phyloP scores from a whole-genome alignment of 2,329 filamentous ascomycete species.

The Botrytis galanthina region DNA sequence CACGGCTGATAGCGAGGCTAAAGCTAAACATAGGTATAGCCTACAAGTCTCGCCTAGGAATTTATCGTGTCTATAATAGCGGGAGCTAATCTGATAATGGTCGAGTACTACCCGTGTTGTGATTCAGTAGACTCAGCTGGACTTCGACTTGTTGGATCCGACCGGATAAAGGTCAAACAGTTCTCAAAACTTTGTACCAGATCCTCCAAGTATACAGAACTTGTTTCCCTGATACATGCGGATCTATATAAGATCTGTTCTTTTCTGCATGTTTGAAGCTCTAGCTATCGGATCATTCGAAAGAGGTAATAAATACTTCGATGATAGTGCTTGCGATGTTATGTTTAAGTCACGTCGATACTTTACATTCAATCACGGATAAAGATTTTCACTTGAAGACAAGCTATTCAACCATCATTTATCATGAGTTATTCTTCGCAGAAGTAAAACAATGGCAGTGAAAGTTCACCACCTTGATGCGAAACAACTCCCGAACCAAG shows the following conservation, averaged over 20 bases:
- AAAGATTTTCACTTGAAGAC: background rate
- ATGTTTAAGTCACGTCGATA: background rate
- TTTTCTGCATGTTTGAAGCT: background rate
- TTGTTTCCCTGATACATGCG: background rate
- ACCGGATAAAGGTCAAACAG: too few species aligned
- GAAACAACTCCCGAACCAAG: background rate
- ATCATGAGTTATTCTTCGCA: background rate
- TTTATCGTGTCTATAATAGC: fast-evolving
- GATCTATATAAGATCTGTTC: background rate
- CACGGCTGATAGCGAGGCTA: background rate
- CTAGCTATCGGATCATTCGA: background rate
- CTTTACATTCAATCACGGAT: background rate
- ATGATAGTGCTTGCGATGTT: background rate
- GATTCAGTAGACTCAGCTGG: background rate
- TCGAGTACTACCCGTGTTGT: background rate
- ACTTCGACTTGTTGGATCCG: background rate
- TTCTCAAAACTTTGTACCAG: background rate
- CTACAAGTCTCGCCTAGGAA: fast-evolving
- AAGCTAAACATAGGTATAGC: too few species aligned
- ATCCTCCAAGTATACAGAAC: background rate
- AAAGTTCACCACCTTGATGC: too few species aligned
- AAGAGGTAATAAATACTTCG: background rate
- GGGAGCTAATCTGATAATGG: background rate
- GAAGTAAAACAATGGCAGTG: background rate
- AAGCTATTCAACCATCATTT: background rate